phyloP scores from a whole-genome alignment of 2,329 filamentous ascomycete species.

The Fusarium veterinarium region DNA sequence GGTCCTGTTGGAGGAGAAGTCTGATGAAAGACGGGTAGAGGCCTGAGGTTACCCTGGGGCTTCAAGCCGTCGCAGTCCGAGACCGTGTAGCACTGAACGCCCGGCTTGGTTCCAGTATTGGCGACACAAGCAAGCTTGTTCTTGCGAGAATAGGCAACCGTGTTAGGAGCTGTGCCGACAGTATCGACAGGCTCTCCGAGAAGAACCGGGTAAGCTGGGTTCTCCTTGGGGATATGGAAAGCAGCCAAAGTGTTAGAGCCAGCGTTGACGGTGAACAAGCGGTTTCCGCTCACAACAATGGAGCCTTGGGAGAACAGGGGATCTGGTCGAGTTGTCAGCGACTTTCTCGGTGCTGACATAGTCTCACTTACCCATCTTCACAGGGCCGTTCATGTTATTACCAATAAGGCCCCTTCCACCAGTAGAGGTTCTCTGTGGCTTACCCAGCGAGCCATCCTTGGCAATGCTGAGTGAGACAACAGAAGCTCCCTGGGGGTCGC shows the following conservation, averaged over 20 bases:
- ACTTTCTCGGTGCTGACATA: accelerated
- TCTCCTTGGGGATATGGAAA: slow-evolving; percentile 1
- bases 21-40: not conserved
- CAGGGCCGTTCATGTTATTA: not conserved
- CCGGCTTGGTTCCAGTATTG: slow-evolving; percentile 9
- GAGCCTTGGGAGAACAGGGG: not conserved
- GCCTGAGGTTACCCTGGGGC: not conserved
- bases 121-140: slow-evolving; percentile 5
- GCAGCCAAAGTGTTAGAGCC: slow-evolving; percentile 7
- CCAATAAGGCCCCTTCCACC: slow-evolving; percentile 1
- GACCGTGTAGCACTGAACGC: slow-evolving; percentile 8
- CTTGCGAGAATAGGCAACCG: slow-evolving; percentile 5
- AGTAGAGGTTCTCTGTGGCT: not conserved
- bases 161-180: slow-evolving; percentile 1
- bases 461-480: slow-evolving; percentile 6
- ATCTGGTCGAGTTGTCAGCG: not conserved
- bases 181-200: not conserved
- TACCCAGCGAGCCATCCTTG: not conserved
- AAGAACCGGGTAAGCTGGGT: not conserved
- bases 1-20: not conserved
- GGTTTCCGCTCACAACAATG: not conserved
- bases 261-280: slow-evolving; percentile 4
- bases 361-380: not conserved
- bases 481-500: slow-evolving; percentile 5
- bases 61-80: not conserved